phyloP scores from a whole-genome alignment of 441 rosid species.

The Erodium trifolium region DNA sequence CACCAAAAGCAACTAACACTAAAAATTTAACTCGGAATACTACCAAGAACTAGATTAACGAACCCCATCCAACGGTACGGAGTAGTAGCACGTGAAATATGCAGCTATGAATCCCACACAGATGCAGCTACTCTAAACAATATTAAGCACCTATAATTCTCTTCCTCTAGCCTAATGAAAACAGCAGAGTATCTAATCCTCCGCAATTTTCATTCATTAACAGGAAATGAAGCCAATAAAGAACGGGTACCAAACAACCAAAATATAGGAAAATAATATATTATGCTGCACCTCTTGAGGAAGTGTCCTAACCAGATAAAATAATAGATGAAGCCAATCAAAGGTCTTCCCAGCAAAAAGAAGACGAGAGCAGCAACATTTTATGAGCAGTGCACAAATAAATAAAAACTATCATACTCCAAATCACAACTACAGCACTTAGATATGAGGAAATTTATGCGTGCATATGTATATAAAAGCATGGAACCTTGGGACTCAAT shows the following conservation, averaged over 20 bases:
- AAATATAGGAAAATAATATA: too few relatives aligned
- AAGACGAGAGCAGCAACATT: background rate
- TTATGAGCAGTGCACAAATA: background rate
- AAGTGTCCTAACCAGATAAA: too few relatives aligned
- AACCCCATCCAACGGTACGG: background rate
- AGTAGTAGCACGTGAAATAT: background rate
- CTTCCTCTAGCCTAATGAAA: background rate
- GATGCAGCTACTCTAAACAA: background rate
- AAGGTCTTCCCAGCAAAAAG: background rate
- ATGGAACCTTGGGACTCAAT: conserved; percentile 53
- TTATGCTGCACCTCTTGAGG: too few relatives aligned
- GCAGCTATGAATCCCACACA: background rate
- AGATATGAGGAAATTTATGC: background rate
- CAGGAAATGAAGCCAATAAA: background rate
- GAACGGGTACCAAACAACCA: background rate
- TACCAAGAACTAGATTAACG: background rate
- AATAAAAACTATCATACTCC: background rate
- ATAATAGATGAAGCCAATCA: too few relatives aligned
- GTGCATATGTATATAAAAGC: conserved; percentile 5
- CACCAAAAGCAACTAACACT: background rate
- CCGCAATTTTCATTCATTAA: background rate
- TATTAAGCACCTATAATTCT: background rate
- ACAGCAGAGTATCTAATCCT: background rate
- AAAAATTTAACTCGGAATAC: background rate
- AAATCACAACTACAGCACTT: background rate